Conservation (phyloP, 73 alveolate species). For the Paramecium primaurelia region DNA sequence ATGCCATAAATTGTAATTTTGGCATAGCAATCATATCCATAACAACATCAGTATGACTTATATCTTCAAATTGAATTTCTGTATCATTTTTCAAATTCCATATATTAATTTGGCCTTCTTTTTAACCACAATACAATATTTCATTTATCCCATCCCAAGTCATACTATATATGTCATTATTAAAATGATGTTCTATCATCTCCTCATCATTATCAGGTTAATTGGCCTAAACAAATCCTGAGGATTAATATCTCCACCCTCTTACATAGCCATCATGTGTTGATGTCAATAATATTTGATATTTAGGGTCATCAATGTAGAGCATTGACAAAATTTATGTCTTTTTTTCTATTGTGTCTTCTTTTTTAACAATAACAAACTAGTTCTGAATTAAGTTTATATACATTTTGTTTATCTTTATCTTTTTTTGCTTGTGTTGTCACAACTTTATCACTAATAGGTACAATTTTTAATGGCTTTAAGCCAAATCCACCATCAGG, state of each 20-base stretch:
- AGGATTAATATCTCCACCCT: slow-evolving; percentile 71
- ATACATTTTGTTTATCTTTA: slow-evolving; percentile 49
- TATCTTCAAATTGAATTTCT: slow-evolving; percentile 58
- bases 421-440: slow-evolving; percentile 55
- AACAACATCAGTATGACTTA: slow-evolving; percentile 74
- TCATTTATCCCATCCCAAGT: slow-evolving; percentile 79
- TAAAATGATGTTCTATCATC: slow-evolving; percentile 69
- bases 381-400: not conserved
- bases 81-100: slow-evolving; percentile 77
- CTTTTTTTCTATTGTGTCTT: slow-evolving; percentile 44
- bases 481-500: slow-evolving; percentile 82
- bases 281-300: slow-evolving; percentile 70
- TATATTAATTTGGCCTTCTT: slow-evolving; percentile 73
- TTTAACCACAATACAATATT: slow-evolving; percentile 77
- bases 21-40: slow-evolving; percentile 83
- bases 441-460: slow-evolving; percentile 58
- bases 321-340: slow-evolving; percentile 52
- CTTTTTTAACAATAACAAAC: slow-evolving; percentile 47
- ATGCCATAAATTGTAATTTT: slow-evolving; percentile 76
- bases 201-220: slow-evolving; percentile 65
- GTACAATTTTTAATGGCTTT: slow-evolving; percentile 77
- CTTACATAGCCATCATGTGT: slow-evolving; percentile 78
- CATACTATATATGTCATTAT: slow-evolving; percentile 72
- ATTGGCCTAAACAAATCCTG: slow-evolving; percentile 58
- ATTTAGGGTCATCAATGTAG: slow-evolving; percentile 63